Evolutionary conservation across 768 basidiomycete genomes (phyloP).

Genomic region (Tulasnella sp.): DNA sequence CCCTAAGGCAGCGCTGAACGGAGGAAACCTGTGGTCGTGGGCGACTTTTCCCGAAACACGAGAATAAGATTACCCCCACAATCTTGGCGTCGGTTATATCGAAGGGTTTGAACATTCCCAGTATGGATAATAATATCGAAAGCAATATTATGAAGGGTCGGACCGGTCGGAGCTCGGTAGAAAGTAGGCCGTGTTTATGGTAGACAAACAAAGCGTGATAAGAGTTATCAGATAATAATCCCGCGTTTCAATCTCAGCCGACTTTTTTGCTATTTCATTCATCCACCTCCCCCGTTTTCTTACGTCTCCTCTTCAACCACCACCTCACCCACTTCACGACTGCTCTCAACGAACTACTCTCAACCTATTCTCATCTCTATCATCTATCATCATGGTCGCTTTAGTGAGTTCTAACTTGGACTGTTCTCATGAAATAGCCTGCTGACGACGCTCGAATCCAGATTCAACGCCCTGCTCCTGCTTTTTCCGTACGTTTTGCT

Average conservation of each 20-base stretch:
- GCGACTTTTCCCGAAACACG: too few species aligned
- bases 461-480: constrained; percentile 81
- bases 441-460: background rate
- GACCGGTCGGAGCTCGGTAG: background rate
- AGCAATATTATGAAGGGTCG: background rate
- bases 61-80: background rate
- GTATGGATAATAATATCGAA: background rate
- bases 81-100: background rate
- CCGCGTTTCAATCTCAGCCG: constrained; percentile 5
- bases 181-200: background rate
- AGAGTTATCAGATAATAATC: constrained; percentile 5
- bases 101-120: background rate
- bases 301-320: background rate
- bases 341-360: background rate
- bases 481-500: constrained; percentile 52
- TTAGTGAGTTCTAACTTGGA: background rate
- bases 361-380: background rate
- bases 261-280: constrained; percentile 3
- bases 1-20: background rate
- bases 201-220: constrained; percentile 4
- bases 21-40: background rate
- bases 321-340: background rate
- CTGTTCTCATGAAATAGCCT: background rate
- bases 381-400: constrained; percentile 1
- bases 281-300: background rate